Conservation (phyloP, 257 asterid species). For the Jasminum sambac region DNA sequence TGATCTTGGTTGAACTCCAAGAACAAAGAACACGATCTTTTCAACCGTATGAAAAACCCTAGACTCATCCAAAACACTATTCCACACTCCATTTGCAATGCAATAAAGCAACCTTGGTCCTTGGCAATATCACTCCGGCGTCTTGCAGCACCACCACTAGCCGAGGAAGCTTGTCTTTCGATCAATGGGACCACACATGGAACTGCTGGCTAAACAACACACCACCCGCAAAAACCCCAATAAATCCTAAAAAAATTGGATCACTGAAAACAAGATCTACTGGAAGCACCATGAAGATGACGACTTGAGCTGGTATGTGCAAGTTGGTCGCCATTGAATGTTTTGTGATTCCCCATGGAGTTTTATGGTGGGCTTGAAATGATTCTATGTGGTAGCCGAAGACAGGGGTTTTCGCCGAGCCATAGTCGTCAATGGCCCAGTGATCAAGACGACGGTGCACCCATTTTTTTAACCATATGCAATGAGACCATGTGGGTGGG, state of each 20-base stretch:
- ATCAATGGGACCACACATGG: constrained; percentile 36
- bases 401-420: too few species aligned
- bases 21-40: constrained; percentile 5
- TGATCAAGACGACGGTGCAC: too few species aligned
- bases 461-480: too few species aligned
- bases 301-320: constrained; percentile 27
- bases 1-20: constrained; percentile 26
- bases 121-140: constrained; percentile 17
- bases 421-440: too few species aligned
- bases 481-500: too few species aligned
- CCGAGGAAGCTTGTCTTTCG: constrained; percentile 25
- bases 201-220: constrained; percentile 26
- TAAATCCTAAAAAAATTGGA: constrained; percentile 29
- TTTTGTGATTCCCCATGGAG: constrained; percentile 30
- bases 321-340: constrained; percentile 34
- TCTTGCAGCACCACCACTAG: constrained; percentile 32
- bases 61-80: constrained; percentile 24
- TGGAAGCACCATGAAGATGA: constrained; percentile 12
- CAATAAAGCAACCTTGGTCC: constrained; percentile 24
- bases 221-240: constrained; percentile 25
- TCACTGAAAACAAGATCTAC: neutral
- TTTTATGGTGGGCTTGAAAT: neutral
- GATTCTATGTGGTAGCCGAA: too few species aligned
- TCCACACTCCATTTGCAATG: constrained; percentile 36
- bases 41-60: constrained; percentile 20